These are phyloP conservation scores for Leccinum fibrillosum DNA, from an alignment of 768 basidiomycete genomes.

Conservation along the genomic window DNA sequence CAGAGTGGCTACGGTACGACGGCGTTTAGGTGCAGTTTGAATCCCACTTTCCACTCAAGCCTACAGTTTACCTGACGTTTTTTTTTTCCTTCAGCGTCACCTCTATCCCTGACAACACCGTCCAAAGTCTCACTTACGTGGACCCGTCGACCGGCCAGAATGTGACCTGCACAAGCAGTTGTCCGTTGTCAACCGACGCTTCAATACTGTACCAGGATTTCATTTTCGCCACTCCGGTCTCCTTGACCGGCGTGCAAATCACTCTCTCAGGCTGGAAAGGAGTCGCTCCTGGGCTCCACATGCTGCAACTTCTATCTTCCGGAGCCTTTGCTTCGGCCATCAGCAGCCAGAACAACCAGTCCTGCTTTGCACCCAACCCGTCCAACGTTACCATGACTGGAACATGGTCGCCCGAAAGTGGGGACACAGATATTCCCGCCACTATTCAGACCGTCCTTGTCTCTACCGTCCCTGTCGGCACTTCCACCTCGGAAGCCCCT, in stretches of 20 bases:
- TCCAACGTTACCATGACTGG: conserved; percentile 71
- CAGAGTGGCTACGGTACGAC: conserved; percentile 76
- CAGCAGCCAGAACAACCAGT: conserved; percentile 51
- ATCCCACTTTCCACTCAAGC: not conserved
- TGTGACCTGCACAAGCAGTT: conserved; percentile 70
- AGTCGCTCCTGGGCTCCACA: conserved; percentile 74
- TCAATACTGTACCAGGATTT: conserved; percentile 91
- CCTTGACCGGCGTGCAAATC: conserved; percentile 89
- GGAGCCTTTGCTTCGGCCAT: conserved; percentile 87
- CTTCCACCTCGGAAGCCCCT: conserved; percentile 59
- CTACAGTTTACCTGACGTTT: conserved; percentile 6
- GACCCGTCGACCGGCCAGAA: conserved; percentile 76
- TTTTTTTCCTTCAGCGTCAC: conserved; percentile 54
- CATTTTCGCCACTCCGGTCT: conserved; percentile 59
- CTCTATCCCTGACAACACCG: conserved; percentile 85
- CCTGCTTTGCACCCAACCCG: conserved; percentile 75
- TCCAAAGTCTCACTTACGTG: conserved; percentile 71
- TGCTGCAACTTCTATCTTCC: conserved; percentile 88
- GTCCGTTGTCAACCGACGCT: conserved; percentile 77
- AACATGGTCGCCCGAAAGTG: conserved; percentile 61
- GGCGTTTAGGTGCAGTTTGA: conserved; percentile 65
- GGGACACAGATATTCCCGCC: conserved; percentile 72
- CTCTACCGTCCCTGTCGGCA: conserved; percentile 62
- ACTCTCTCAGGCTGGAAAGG: conserved; percentile 77
- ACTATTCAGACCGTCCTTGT: conserved; percentile 76